phyloP scores from a whole-genome alignment of 345 rosid genomes.

The Kernera saxatilis region DNA sequence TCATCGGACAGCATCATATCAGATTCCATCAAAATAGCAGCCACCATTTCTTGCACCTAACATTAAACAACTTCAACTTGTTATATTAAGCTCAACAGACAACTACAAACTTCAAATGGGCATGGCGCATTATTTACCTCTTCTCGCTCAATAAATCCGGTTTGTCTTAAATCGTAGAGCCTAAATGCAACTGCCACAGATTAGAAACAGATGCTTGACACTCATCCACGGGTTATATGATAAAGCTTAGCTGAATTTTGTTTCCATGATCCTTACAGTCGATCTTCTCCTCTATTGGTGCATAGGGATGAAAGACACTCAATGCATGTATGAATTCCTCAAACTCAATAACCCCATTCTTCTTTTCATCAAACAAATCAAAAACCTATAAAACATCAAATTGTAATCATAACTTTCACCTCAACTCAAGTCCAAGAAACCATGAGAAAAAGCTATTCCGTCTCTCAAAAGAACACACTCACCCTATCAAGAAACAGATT shows the following conservation, averaged over 20 bases:
- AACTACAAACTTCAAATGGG: neutral
- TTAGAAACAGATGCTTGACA: neutral
- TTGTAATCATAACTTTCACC: neutral
- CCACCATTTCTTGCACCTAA: constrained; percentile 85
- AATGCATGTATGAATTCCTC: constrained; percentile 78
- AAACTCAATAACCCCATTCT: constrained; percentile 81
- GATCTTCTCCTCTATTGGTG: constrained; percentile 69
- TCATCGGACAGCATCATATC: constrained; percentile 49
- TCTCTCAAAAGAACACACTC: constrained; percentile 18
- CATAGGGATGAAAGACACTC: constrained; percentile 70
- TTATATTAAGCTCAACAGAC: neutral
- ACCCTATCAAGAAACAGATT: constrained; percentile 90
- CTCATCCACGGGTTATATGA: neutral
- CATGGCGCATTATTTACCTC: constrained; percentile 46
- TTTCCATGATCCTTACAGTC: constrained; percentile 51
- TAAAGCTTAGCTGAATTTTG: neutral
- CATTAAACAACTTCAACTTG: constrained; percentile 1
- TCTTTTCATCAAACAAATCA: constrained; percentile 80
- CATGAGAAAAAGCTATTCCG: neutral
- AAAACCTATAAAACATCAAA: constrained; percentile 45
- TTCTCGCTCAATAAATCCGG: constrained; percentile 77
- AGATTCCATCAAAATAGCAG: constrained; percentile 66
- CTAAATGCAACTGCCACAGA: constrained; percentile 70
- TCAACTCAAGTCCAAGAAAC: neutral
- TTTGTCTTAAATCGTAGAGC: constrained; percentile 81